Conservation (phyloP, 768 basidiomycete species). For the Amylocystis lapponica region DNA sequence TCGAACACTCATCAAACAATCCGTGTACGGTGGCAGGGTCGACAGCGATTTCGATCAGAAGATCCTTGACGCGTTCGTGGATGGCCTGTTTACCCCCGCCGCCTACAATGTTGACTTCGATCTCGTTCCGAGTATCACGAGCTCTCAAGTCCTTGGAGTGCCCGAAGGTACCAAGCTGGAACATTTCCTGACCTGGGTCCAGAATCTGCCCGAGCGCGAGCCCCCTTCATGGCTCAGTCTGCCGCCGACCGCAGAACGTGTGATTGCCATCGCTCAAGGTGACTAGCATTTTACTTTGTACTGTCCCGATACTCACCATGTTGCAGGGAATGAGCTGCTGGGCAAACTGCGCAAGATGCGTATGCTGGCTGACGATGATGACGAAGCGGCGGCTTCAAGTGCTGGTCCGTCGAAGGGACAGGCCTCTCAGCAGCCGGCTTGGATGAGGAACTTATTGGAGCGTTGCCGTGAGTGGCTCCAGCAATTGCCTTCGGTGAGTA, state of each 20-base stretch:
- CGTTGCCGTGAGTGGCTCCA: slow-evolving; percentile 82
- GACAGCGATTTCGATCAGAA: slow-evolving; percentile 95
- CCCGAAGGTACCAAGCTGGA: slow-evolving; percentile 93
- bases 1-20: slow-evolving; percentile 90
- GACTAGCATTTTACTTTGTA: slow-evolving; percentile 14
- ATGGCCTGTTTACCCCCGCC: slow-evolving; percentile 76
- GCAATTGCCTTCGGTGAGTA: slow-evolving; percentile 65
- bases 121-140: slow-evolving; percentile 64
- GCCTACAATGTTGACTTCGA: slow-evolving; percentile 95
- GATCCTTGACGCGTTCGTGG: slow-evolving; percentile 90
- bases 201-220: slow-evolving; percentile 83
- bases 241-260: slow-evolving; percentile 85
- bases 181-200: slow-evolving; percentile 89
- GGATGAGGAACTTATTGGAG: slow-evolving; percentile 86
- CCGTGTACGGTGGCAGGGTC: slow-evolving; percentile 90
- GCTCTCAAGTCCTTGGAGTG: slow-evolving; percentile 52
- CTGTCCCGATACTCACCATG: not conserved
- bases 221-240: slow-evolving; percentile 94
- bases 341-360: slow-evolving; percentile 91
- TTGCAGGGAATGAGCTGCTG: slow-evolving; percentile 74
- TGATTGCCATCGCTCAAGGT: slow-evolving; percentile 93
- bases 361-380: slow-evolving; percentile 81
- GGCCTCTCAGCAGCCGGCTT: slow-evolving; percentile 77
- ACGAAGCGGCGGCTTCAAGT: slow-evolving; percentile 44
- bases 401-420: slow-evolving; percentile 58